These are phyloP conservation scores for Candida tibetensis DNA, from an alignment of 805 yeast species.

Conservation along the genomic window DNA sequence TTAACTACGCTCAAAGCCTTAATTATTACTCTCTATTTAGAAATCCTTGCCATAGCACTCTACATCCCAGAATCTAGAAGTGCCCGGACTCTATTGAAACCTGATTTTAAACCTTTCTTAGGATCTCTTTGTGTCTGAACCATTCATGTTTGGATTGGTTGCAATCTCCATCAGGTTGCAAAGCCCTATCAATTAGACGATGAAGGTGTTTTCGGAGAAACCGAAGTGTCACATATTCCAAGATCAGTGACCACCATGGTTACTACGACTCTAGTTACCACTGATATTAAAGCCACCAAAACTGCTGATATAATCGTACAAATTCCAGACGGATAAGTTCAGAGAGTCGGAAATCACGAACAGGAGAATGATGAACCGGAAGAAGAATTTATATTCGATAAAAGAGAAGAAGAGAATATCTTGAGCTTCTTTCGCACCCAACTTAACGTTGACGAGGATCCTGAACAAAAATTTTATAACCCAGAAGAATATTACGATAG, in stretches of 20 bases:
- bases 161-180: no score
- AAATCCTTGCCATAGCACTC: neutral
- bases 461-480: no score
- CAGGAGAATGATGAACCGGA: conserved; percentile 2
- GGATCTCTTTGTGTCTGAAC: conserved; percentile 27
- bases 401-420: conserved; percentile 5
- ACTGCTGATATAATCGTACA: conserved; percentile 21
- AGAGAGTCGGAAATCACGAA: conserved; percentile 13
- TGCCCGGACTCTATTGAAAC: conserved; percentile 36
- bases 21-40: neutral
- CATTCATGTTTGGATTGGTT: conserved; percentile 35
- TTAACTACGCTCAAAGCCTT: no score
- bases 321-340: conserved; percentile 31
- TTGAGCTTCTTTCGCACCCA: no score
- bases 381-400: conserved; percentile 3
- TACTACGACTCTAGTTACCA: conserved; percentile 15
- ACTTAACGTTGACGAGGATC: no score
- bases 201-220: conserved; percentile 21
- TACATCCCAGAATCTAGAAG: conserved; percentile 28
- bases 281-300: conserved; percentile 23
- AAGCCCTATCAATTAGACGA: conserved; percentile 21
- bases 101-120: conserved; percentile 12
- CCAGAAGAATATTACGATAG: no score
- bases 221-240: conserved; percentile 11
- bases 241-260: conserved; percentile 8